Base-by-base conservation (phyloP, 2,329 filamentous ascomycete species). In the Furcasterigmium furcatum region DNA sequence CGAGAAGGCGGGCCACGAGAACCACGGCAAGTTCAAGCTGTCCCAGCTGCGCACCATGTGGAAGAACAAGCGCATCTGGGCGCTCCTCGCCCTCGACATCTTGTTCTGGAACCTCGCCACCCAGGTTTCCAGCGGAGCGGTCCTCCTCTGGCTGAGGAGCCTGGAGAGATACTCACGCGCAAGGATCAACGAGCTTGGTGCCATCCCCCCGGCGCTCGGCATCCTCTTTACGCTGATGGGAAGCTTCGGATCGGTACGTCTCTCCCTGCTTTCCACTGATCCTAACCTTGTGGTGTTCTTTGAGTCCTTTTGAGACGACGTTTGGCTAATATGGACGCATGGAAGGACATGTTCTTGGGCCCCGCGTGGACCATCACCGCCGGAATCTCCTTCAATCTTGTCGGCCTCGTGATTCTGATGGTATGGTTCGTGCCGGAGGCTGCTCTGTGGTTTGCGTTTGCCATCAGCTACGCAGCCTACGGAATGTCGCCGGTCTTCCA, bases 131-230 rank as follows among this genome's bases (percentile, higher is more conserved):
- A 63, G 69, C 1, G 78, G 75, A 2, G 71, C 68, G 0, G 82
- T 76, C 47, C 56, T 81, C 3, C 65, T 84, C 1, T 83, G 79
- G 79, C 61, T 83, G 38, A 82, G 82, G 59, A 77, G 72, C 45
- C 54, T 82, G 13, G 58, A 70, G 2, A 64, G 73, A 2, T 81
- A 70, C 54, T 65, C 68, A 0, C 63, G 63, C 1, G 60, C 71
- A 2, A 63, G 63, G 12, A 57, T 81, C 41, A 81, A 80, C 53
- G 65, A 78, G 41, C 61, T 80, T 1, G 74, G 73, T 2, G 67
- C 75, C 2, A 74, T 75, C 8, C 67, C 75, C 0, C 77, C 78
- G 0, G 78, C 68, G 0, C 53, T 82, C 1, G 79, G 78, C 0
- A 82, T 82, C 3, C 73, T 81, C 45, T 82, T 78, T 52, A 74